These are phyloP conservation scores for Acidiella bohemica DNA, from an alignment of 495 filamentous ascomycete genomes.

Conservation along the genomic window DNA sequence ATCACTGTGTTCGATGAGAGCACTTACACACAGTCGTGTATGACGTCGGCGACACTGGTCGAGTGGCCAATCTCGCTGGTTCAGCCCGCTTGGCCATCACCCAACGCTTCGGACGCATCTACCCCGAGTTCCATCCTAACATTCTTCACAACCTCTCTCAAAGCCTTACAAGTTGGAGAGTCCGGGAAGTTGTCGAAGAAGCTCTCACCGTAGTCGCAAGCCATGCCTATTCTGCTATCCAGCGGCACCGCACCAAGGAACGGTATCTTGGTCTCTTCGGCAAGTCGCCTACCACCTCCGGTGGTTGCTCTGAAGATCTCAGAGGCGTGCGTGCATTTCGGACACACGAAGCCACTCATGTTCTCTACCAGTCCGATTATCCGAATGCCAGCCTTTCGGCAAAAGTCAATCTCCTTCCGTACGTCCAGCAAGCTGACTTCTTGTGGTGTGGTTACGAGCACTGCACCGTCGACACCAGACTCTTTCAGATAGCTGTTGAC, in stretches of 20 bases:
- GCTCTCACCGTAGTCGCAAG: constrained; percentile 92
- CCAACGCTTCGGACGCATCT: not conserved
- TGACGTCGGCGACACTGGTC: no score
- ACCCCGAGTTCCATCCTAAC: constrained; percentile 12
- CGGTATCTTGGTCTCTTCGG: constrained; percentile 69
- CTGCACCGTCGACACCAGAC: constrained; percentile 79
- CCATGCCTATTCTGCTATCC: constrained; percentile 88
- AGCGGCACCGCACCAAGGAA: constrained; percentile 87
- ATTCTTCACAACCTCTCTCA: constrained; percentile 18
- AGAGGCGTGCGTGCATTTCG: constrained; percentile 64
- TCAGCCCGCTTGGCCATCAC: no score
- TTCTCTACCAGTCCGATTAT: constrained; percentile 91
- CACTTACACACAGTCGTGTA: no score
- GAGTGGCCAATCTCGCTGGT: no score
- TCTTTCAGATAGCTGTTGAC: constrained; percentile 82
- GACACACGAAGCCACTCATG: constrained; percentile 93
- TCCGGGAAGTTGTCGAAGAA: constrained; percentile 91
- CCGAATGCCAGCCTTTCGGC: constrained; percentile 79
- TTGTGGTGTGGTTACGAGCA: constrained; percentile 88
- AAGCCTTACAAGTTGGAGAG: constrained; percentile 41
- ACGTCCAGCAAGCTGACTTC: constrained; percentile 90
- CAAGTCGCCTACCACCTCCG: constrained; percentile 66
- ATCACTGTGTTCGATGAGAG: no score
- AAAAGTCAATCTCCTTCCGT: constrained; percentile 93
- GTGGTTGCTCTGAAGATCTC: constrained; percentile 89